Percentiles rank a stretch among this genome's conserved stretches.
These are phyloP conservation scores for Parmales sp. DNA, from an alignment of 108 stramenopile genomes.

Conservation along the genomic window DNA sequence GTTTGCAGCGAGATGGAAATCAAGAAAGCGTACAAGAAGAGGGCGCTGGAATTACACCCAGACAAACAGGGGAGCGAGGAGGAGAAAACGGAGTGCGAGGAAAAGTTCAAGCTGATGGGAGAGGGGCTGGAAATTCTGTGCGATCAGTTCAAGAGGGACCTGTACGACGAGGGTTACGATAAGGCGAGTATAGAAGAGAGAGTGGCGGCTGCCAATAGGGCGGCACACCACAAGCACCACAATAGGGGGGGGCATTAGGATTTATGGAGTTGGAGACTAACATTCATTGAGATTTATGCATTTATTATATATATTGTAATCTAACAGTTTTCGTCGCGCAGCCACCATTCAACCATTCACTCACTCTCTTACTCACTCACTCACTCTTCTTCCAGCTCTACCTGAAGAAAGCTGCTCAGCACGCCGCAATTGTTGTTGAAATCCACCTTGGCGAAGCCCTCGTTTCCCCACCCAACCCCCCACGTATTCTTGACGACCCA, in stretches of 20 bases:
- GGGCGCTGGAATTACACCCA: conserved; percentile 41
- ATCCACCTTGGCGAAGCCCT: no score
- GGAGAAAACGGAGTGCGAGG: conserved; percentile 14
- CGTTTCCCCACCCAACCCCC: no score
- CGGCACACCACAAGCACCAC: conserved; percentile 24
- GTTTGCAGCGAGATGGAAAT: conserved; percentile 45
- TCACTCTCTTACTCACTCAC: background rate
- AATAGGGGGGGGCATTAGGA: background rate
- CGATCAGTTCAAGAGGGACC: conserved; percentile 31
- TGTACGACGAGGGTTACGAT: conserved; percentile 54
- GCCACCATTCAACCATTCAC: background rate
- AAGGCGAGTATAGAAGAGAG: conserved; percentile 39
- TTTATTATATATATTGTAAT: background rate
- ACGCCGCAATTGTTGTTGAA: no score
- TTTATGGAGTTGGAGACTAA: background rate
- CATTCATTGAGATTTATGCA: background rate
- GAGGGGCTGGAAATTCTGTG: conserved; percentile 43
- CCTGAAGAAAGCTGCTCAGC: no score
- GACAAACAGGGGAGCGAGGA: conserved; percentile 25
- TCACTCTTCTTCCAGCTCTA: no score
- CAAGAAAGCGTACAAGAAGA: conserved; percentile 42
- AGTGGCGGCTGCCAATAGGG: conserved; percentile 36
- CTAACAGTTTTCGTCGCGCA: background rate
- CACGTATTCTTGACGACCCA: no score
- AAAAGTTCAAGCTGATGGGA: conserved; percentile 31